phyloP scores from a whole-genome alignment of 257 asterid species.

The Salvia splendens region DNA sequence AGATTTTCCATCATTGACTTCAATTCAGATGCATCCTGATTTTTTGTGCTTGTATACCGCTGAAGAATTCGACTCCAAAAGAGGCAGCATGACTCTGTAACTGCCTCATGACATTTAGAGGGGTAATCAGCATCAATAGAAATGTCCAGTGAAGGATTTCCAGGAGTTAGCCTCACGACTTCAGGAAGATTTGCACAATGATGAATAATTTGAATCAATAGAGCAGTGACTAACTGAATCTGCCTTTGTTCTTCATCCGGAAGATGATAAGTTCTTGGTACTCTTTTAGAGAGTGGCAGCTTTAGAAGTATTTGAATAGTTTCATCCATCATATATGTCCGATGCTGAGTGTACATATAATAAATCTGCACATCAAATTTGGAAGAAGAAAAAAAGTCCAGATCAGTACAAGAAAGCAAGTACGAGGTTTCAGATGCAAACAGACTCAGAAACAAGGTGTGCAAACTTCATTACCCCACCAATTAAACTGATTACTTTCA shows the following conservation, averaged over 20 bases:
- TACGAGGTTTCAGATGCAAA: slow-evolving; percentile 25
- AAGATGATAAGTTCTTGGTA: slow-evolving; percentile 89
- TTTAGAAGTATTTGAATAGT: slow-evolving; percentile 82
- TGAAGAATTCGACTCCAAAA: slow-evolving; percentile 99
- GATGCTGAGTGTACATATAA: slow-evolving; percentile 70
- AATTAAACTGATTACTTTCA: slow-evolving; percentile 86
- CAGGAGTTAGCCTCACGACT: slow-evolving; percentile 60
- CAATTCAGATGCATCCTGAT: slow-evolving; percentile 86
- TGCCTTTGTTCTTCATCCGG: slow-evolving; percentile 97
- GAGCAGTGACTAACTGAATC: slow-evolving; percentile 88
- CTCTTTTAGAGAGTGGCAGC: slow-evolving; percentile 84
- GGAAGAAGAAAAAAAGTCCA: slow-evolving; percentile 16
- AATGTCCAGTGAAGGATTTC: slow-evolving; percentile 64
- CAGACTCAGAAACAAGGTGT: slow-evolving; percentile 34
- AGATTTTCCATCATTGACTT: slow-evolving; percentile 92
- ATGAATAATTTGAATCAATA: slow-evolving; percentile 81
- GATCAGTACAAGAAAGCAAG: slow-evolving; percentile 36
- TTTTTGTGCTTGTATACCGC: slow-evolving; percentile 79
- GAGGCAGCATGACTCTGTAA: slow-evolving; percentile 92
- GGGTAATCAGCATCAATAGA: slow-evolving; percentile 74
- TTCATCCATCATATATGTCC: slow-evolving; percentile 93
- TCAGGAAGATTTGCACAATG: slow-evolving; percentile 93
- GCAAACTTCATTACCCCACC: slow-evolving; percentile 75
- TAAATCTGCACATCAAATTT: slow-evolving; percentile 58
- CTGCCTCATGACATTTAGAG: slow-evolving; percentile 79